Percentiles rank a stretch among this genome's conserved stretches.
phyloP scores from a whole-genome alignment of 1,139 yeast species.

The Suhomyces chickasaworum region DNA sequence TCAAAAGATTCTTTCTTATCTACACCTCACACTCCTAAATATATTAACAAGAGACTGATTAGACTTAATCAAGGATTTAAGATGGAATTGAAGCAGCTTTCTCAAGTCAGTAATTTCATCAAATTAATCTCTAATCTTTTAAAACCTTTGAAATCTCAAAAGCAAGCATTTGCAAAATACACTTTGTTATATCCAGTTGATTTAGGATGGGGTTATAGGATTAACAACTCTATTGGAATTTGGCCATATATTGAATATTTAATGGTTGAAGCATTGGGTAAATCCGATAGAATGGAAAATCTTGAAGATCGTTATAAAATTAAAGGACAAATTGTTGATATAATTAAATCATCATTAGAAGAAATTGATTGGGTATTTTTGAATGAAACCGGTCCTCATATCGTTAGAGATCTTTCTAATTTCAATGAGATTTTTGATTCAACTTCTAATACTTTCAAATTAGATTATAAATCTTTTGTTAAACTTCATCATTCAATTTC shows the following conservation, averaged over 20 bases:
- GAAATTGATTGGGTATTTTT: conserved; percentile 68
- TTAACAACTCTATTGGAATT: conserved; percentile 55
- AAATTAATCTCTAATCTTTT: conserved; percentile 47
- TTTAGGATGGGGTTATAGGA: conserved; percentile 62
- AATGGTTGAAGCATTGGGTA: conserved; percentile 63
- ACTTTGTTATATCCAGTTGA: conserved; percentile 61
- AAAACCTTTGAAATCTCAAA: conserved; percentile 25
- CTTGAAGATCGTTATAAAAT: conserved; percentile 48
- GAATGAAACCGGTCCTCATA: conserved; percentile 38
- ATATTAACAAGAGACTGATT: conserved; percentile 30
- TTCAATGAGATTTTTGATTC: conserved; percentile 49
- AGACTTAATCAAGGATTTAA: conserved; percentile 38
- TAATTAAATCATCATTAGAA: conserved; percentile 54
- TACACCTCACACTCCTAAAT: conserved; percentile 23
- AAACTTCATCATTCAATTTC: conserved; percentile 72
- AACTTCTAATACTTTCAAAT: conserved; percentile 22
- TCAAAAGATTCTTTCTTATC: conserved; percentile 12
- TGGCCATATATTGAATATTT: conserved; percentile 82
- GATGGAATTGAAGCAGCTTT: conserved; percentile 39
- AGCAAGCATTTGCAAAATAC: conserved; percentile 39
- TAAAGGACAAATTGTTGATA: conserved; percentile 54
- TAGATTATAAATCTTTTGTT: conserved; percentile 38
- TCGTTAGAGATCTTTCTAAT: conserved; percentile 26
- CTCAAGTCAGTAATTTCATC: conserved; percentile 66
- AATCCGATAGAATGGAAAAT: conserved; percentile 30